Evolutionary conservation across 257 asterid genomes (phyloP).

Genomic region (Nicotiana tomentosiformis): DNA sequence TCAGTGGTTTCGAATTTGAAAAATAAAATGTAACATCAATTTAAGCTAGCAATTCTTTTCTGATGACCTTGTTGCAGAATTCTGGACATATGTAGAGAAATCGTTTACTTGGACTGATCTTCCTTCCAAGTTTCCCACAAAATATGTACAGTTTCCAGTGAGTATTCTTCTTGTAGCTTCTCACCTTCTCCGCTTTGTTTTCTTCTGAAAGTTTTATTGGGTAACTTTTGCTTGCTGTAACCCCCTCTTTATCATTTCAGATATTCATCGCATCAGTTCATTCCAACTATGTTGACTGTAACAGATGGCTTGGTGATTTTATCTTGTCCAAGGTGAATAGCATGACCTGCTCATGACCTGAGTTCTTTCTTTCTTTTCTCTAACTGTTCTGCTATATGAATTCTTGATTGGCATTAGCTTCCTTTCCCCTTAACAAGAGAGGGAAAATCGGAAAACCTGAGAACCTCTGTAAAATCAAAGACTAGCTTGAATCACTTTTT

Average conservation of each 20-base stretch:
- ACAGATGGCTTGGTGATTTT: constrained; percentile 93
- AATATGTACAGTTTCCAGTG: constrained; percentile 95
- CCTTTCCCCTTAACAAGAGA: neutral
- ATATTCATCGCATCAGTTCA: constrained; percentile 89
- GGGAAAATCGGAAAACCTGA: neutral
- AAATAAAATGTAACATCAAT: neutral
- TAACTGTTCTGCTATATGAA: neutral
- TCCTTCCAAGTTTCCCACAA: constrained; percentile 97
- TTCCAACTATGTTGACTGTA: constrained; percentile 92
- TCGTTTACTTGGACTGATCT: constrained; percentile 97
- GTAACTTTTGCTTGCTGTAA: constrained; percentile 1
- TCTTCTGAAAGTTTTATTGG: neutral
- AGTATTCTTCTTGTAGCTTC: constrained; percentile 23
- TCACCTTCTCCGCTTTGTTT: neutral
- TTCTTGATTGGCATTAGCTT: neutral
- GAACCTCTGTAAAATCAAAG: neutral
- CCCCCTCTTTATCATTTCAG: constrained; percentile 33
- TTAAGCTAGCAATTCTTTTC: neutral
- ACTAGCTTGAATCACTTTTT: neutral
- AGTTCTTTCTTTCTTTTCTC: neutral
- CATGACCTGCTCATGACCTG: neutral
- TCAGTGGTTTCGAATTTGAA: neutral
- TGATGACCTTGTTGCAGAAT: constrained; percentile 46
- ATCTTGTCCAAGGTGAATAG: constrained; percentile 77
- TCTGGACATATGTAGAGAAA: constrained; percentile 94